Evolutionary conservation across 768 basidiomycete genomes (phyloP).

Genomic region (Pseudohyphozyma bogoriensis): DNA sequence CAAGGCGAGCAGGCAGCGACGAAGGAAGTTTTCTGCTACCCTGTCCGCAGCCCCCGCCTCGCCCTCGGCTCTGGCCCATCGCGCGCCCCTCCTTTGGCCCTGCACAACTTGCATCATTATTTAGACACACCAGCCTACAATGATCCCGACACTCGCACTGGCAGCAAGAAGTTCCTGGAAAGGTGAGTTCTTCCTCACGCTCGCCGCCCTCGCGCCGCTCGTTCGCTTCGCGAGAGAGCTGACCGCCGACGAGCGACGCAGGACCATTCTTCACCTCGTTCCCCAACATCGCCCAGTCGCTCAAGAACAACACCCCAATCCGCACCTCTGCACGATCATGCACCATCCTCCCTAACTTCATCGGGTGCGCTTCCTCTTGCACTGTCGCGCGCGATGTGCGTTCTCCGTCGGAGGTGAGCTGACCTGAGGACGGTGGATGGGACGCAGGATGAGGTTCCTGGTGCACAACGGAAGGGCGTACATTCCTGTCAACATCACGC

Average conservation of each 20-base stretch:
- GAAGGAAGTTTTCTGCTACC: too few relatives aligned
- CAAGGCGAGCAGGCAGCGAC: too few relatives aligned
- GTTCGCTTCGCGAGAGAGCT: neutral
- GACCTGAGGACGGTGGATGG: neutral
- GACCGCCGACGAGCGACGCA: constrained; percentile 38
- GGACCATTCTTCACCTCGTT: constrained; percentile 93
- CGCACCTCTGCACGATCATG: constrained; percentile 78
- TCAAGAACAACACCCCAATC: constrained; percentile 72
- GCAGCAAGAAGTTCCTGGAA: constrained; percentile 42
- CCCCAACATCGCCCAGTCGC: constrained; percentile 70
- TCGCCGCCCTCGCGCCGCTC: neutral
- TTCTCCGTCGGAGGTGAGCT: neutral
- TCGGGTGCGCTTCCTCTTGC: constrained; percentile 55
- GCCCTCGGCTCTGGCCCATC: too few relatives aligned
- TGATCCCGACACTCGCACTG: constrained; percentile 1
- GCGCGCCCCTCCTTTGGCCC: too few relatives aligned
- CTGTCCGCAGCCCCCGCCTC: too few relatives aligned
- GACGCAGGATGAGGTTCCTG: constrained; percentile 63
- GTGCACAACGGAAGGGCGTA: constrained; percentile 94
- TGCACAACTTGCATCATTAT: too few relatives aligned
- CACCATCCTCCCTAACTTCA: constrained; percentile 89
- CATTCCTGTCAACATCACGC: constrained; percentile 70
- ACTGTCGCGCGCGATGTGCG: neutral
- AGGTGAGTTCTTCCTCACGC: constrained; percentile 33
- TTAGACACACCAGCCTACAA: too few relatives aligned